Evolutionary conservation across 768 basidiomycete genomes (phyloP).

Genomic region (Arthromyces matolae): DNA sequence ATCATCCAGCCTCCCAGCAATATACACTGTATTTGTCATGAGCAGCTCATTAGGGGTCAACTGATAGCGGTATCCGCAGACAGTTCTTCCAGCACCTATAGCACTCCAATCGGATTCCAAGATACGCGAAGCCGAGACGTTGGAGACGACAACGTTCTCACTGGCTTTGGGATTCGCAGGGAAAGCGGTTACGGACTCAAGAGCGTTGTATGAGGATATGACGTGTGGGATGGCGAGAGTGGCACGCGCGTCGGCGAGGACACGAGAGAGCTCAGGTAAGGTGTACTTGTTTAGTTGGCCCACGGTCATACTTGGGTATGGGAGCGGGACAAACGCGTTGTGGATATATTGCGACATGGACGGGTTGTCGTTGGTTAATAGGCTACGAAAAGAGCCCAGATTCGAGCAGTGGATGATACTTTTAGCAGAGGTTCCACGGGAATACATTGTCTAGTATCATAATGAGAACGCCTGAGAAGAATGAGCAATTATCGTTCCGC

Average conservation of each 20-base stretch:
- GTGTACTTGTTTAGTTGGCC: constrained; percentile 28
- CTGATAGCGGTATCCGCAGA: constrained; percentile 39
- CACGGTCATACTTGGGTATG: constrained; percentile 37
- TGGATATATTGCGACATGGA: constrained; percentile 28
- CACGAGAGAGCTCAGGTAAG: constrained; percentile 25
- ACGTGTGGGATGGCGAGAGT: constrained; percentile 27
- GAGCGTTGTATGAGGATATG: constrained; percentile 23
- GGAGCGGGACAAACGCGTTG: constrained; percentile 37
- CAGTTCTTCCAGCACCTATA: constrained; percentile 29
- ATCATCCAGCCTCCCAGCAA: constrained; percentile 36
- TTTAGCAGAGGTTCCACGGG: constrained; percentile 24
- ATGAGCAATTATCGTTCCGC: background rate
- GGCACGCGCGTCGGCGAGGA: constrained; percentile 18
- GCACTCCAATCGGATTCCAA: constrained; percentile 37
- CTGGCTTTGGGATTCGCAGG: constrained; percentile 31
- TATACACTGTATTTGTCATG: constrained; percentile 34
- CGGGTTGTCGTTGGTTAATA: constrained; percentile 21
- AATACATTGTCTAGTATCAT: constrained; percentile 31
- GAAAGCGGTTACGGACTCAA: constrained; percentile 24
- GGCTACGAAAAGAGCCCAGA: constrained; percentile 33
- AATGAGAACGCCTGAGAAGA: background rate
- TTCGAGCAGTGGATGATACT: constrained; percentile 34
- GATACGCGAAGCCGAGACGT: constrained; percentile 39
- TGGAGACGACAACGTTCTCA: constrained; percentile 35
- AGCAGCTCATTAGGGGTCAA: constrained; percentile 31